These are phyloP conservation scores for Candida sojae DNA, from an alignment of 1,139 yeast species.

Conservation along the genomic window DNA sequence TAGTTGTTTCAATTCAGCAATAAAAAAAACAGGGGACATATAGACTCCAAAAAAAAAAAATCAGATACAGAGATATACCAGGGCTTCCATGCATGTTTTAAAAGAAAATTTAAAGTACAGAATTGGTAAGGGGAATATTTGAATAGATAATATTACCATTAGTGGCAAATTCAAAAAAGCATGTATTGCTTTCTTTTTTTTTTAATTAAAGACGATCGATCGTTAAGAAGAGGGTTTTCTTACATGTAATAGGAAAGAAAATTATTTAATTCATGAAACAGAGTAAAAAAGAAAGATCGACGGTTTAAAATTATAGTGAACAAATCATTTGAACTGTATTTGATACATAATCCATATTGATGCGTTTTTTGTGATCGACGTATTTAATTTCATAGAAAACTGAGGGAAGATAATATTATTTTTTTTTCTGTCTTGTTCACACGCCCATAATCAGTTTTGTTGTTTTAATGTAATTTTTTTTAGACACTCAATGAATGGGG, in stretches of 20 bases:
- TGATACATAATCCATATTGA: background rate
- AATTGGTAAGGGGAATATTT: background rate
- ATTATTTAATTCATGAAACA: background rate
- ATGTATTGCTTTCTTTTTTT: background rate
- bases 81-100: background rate
- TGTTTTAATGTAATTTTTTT: background rate
- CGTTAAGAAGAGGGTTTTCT: background rate
- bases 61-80: background rate
- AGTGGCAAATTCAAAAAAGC: background rate
- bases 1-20: too few relatives aligned
- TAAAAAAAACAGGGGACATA: background rate
- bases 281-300: background rate
- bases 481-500: background rate
- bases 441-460: too few relatives aligned
- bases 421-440: too few relatives aligned
- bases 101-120: background rate
- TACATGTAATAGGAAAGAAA: too few relatives aligned
- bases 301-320: background rate
- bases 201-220: background rate
- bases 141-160: background rate
- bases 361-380: background rate
- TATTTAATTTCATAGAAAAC: too few relatives aligned
- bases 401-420: too few relatives aligned
- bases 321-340: background rate
- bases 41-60: background rate